Evolutionary conservation across 108 stramenopile genomes (phyloP).

Genomic region (Nannochloropsis salina): DNA sequence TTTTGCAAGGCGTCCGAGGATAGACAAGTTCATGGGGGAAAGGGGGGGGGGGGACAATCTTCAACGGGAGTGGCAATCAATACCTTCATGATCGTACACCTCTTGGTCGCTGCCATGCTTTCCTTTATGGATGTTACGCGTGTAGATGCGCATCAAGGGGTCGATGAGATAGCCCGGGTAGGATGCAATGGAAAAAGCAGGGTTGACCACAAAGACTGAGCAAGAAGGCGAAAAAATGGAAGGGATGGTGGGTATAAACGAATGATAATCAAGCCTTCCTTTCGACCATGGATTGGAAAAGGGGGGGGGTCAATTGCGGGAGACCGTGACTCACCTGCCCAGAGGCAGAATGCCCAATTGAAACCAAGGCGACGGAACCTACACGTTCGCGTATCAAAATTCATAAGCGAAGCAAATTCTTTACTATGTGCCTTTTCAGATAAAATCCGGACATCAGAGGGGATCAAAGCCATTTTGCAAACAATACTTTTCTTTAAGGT

Average conservation of each 20-base stretch:
- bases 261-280: no score
- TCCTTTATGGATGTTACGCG: not conserved
- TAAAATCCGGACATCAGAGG: no score
- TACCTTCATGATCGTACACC: conserved; percentile 5
- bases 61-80: not conserved
- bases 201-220: not conserved
- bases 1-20: no score
- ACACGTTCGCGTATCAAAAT: no score
- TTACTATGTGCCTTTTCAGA: no score
- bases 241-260: no score
- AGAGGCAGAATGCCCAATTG: not conserved
- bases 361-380: not conserved
- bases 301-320: not conserved
- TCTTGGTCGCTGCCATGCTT: not conserved
- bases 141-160: not conserved
- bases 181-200: not conserved
- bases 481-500: no score
- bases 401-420: no score
- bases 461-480: no score
- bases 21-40: no score
- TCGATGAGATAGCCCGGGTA: not conserved
- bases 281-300: not conserved
- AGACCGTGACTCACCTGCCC: not conserved
- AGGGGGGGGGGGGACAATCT: no score
- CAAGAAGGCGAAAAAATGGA: not conserved